Evolutionary conservation across 371 early-diverging fungal genomes (phyloP), one percentile per base, ranked within the genome.

Genomic region (Smittium mucronatum): DNA sequence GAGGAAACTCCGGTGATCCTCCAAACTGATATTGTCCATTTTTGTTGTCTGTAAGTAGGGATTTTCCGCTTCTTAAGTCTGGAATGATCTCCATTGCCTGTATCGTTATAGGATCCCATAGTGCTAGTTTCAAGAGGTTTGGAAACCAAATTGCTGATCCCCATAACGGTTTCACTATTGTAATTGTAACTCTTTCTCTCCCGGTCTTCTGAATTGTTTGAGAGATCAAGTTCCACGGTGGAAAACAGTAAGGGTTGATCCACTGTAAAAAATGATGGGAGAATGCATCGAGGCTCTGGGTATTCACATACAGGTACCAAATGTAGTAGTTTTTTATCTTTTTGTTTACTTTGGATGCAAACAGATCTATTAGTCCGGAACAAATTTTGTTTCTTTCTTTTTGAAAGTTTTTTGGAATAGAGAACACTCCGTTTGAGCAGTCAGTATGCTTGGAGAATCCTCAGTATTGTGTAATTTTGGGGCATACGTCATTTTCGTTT

Each of bases 61-160:
- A 61, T 61, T 28, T 61, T 47, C 47, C 47, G 47, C 47, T 47
- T 47, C 21, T 47, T 5, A 21, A 21, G 21, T 47, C 47, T 21
- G 32, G 63, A 33, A 61, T n/a, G 28, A 61, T n/a, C 32, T 28
- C 11, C n/a, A n/a, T 32, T 61, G 63, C 63, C n/a, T 28, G 11
- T 61, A 61, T 32, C n/a, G 28, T 5, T n/a, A 61, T 61, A 5
- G 63, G 5, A 15, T 5, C n/a, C n/a, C 63, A 15, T 16, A 28
- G 11, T 11, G 30, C 5, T 16, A 61, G 5, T 32, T 5, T 11
- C n/a, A 30, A 30, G 5, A 61, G 32, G 30, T 28, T 16, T 32
- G 63, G 63, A 33, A 15, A 61, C 63, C 63, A 61, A 11, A 61
- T 61, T 5, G 63, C 63, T n/a, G 63, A 61, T n/a, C n/a, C 16